These are phyloP conservation scores for Yarrowia sp. DNA, from an alignment of 805 yeast species.

Conservation along the genomic window DNA sequence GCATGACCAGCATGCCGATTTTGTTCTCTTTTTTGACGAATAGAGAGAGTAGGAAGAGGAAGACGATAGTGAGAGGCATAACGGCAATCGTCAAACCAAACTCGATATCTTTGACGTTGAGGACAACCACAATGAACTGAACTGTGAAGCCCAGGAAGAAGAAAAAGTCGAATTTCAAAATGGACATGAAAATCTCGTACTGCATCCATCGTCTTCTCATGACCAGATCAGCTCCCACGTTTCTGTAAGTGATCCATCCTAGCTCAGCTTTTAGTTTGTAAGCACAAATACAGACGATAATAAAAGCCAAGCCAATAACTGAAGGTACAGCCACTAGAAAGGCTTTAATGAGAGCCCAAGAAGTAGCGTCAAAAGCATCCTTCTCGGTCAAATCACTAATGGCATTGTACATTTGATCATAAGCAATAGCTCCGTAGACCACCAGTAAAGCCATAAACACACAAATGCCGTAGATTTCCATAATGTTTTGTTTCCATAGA, in stretches of 20 bases:
- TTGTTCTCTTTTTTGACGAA: slow-evolving; percentile 42
- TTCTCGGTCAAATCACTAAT: slow-evolving; percentile 32
- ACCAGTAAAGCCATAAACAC: slow-evolving; percentile 46
- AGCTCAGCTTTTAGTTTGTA: slow-evolving; percentile 43
- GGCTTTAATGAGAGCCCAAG: slow-evolving; percentile 36
- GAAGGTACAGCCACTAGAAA: slow-evolving; percentile 47
- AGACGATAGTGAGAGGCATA: slow-evolving; percentile 45
- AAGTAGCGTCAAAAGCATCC: slow-evolving; percentile 26
- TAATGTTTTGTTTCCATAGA: slow-evolving; percentile 43
- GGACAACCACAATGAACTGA: slow-evolving; percentile 49
- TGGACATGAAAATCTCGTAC: slow-evolving; percentile 42
- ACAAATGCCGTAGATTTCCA: slow-evolving; percentile 41
- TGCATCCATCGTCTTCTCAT: slow-evolving; percentile 41
- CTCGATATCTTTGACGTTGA: slow-evolving; percentile 44
- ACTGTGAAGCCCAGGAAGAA: slow-evolving; percentile 52
- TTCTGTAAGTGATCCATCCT: slow-evolving; percentile 49
- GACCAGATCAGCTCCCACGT: slow-evolving; percentile 48
- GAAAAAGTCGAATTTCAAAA: slow-evolving; percentile 46
- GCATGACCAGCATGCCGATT: slow-evolving; percentile 36
- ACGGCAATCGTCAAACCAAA: slow-evolving; percentile 49
- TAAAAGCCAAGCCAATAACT: slow-evolving; percentile 43
- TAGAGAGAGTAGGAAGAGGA: slow-evolving; percentile 42
- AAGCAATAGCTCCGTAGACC: slow-evolving; percentile 49
- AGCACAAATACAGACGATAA: slow-evolving; percentile 40
- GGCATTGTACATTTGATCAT: slow-evolving; percentile 41